Percentiles rank a stretch among this genome's conserved stretches.
Conservation (phyloP, 2,329 filamentous ascomycete genomes). For the Xylariaceae sp. region DNA sequence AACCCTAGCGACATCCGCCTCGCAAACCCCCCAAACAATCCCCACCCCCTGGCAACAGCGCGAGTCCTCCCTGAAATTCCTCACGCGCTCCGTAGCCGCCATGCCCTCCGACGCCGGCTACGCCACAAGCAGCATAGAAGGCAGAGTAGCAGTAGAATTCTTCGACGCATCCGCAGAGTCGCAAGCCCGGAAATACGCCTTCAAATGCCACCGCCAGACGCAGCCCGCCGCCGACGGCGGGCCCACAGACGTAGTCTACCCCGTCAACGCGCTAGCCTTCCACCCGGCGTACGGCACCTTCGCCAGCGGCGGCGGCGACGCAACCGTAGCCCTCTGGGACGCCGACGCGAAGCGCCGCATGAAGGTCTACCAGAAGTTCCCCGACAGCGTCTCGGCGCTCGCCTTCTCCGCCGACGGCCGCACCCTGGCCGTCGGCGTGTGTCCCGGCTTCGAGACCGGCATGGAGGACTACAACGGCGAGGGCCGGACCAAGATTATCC, state of each 20-base stretch:
- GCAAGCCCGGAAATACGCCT: slow-evolving; percentile 92
- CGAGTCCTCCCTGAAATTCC: slow-evolving; percentile 92
- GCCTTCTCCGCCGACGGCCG: slow-evolving; percentile 74
- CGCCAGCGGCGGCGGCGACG: slow-evolving; percentile 83
- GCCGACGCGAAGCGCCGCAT: slow-evolving; percentile 85
- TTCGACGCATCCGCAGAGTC: slow-evolving; percentile 86
- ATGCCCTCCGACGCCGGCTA: slow-evolving; percentile 98
- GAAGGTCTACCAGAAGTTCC: slow-evolving; percentile 81
- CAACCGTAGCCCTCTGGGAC: slow-evolving; percentile 90
- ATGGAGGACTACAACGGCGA: slow-evolving; percentile 72
- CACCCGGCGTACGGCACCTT: slow-evolving; percentile 81
- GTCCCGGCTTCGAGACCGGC: slow-evolving; percentile 83
- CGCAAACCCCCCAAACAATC: slow-evolving; percentile 49
- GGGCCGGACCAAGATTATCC: slow-evolving; percentile 70
- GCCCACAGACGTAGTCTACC: slow-evolving; percentile 78
- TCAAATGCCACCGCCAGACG: slow-evolving; percentile 92
- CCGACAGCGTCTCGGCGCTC: slow-evolving; percentile 71
- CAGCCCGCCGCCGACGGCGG: slow-evolving; percentile 51
- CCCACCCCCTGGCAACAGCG: slow-evolving; percentile 78
- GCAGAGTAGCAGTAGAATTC: slow-evolving; percentile 94
- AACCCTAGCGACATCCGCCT: slow-evolving; percentile 53
- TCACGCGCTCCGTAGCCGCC: slow-evolving; percentile 86
- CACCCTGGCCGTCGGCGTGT: slow-evolving; percentile 73
- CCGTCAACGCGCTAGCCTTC: slow-evolving; percentile 85
- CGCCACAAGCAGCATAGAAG: slow-evolving; percentile 87